Percentiles rank a stretch among this genome's conserved stretches.
Evolutionary conservation across 2,329 filamentous ascomycete species (phyloP).

Genomic region (Emergomyces pasteurianus): DNA sequence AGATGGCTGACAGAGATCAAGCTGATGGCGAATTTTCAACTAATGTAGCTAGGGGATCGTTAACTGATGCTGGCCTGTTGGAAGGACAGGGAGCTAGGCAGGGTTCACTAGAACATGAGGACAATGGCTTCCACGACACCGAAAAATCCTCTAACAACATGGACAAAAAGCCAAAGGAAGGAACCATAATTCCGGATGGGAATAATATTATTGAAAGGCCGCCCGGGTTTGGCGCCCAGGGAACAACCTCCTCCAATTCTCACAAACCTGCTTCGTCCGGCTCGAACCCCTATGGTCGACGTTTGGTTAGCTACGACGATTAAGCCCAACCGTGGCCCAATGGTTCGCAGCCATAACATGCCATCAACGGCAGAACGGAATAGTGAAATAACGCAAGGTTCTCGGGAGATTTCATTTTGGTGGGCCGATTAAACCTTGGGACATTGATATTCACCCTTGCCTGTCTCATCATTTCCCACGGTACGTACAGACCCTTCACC

Average conservation of each 20-base stretch:
- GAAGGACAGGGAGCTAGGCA: not conserved
- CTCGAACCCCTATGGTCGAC: not conserved
- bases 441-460: not conserved
- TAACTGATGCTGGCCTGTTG: not conserved
- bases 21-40: not conserved
- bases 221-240: not conserved
- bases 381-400: not conserved
- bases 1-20: conserved; percentile 8
- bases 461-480: not conserved
- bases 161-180: not conserved
- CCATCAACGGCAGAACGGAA: not conserved
- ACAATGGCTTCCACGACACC: too few relatives aligned
- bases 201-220: not conserved
- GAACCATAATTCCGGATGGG: not conserved
- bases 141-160: not conserved
- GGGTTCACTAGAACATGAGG: not conserved
- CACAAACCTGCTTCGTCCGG: not conserved
- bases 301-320: not conserved
- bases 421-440: not conserved
- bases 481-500: conserved; percentile 2
- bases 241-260: not conserved
- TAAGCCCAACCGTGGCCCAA: not conserved
- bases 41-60: not conserved
- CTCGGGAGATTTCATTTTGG: not conserved
- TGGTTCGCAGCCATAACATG: not conserved